These are phyloP conservation scores for Cyanodermella asteris DNA, from an alignment of 2,329 filamentous ascomycete genomes.

Conservation along the genomic window DNA sequence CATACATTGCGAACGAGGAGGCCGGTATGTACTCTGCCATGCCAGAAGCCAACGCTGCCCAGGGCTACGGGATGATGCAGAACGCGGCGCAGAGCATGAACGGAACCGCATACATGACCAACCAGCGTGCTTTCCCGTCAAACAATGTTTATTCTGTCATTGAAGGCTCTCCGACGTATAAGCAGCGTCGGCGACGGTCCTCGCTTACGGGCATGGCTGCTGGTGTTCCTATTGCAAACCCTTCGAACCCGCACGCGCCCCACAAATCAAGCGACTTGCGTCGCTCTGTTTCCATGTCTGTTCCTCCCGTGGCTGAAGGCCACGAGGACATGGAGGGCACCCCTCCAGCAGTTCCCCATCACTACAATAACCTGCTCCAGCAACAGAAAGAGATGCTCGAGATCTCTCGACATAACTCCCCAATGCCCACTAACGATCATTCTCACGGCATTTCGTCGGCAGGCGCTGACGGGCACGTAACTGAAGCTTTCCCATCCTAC, in stretches of 20 bases:
- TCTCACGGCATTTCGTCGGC: too few relatives aligned
- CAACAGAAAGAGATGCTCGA: conserved; percentile 65
- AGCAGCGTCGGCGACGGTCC: conserved; percentile 82
- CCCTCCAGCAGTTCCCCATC: conserved; percentile 52
- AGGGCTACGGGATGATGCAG: conserved; percentile 73
- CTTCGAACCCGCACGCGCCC: conserved; percentile 29
- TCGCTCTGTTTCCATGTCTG: conserved; percentile 72
- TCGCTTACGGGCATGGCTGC: conserved; percentile 67
- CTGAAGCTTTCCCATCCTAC: too few relatives aligned
- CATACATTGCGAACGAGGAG: conserved; percentile 96
- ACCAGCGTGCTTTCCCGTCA: conserved; percentile 41
- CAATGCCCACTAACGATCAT: conserved; percentile 58
- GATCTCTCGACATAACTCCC: conserved; percentile 78
- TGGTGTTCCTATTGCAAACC: conserved; percentile 33
- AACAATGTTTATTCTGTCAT: conserved; percentile 88
- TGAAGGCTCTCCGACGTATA: conserved; percentile 95
- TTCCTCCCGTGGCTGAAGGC: conserved; percentile 58
- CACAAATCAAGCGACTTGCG: conserved; percentile 79
- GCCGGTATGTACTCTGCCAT: conserved; percentile 90
- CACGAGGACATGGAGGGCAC: conserved; percentile 69
- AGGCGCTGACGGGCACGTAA: too few relatives aligned
- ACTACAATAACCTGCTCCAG: conserved; percentile 44
- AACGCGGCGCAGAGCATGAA: conserved; percentile 68
- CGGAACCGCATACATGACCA: conserved; percentile 56
- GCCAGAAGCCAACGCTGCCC: conserved; percentile 60